Evolutionary conservation across 2,329 filamentous ascomycete genomes (phyloP).

Genomic region (Hypomyces rosellus): DNA sequence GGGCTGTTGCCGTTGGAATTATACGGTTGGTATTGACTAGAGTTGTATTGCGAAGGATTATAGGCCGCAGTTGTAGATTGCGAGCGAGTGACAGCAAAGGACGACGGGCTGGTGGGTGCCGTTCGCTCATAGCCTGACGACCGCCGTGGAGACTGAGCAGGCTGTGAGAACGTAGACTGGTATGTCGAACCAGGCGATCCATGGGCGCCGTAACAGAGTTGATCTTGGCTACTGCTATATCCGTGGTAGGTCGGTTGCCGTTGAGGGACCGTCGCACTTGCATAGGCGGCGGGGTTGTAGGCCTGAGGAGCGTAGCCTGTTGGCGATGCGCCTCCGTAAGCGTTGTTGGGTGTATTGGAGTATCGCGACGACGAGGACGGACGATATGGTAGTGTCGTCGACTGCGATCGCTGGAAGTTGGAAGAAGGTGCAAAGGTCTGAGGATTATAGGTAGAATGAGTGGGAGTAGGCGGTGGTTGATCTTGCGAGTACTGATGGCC

Average conservation of each 20-base stretch:
- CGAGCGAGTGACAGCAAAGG: constrained; percentile 19
- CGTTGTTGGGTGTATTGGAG: constrained; percentile 31
- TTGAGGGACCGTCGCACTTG: constrained; percentile 40
- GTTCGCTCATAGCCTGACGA: constrained; percentile 36
- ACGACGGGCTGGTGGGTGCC: constrained; percentile 29
- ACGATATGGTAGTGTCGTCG: constrained; percentile 45
- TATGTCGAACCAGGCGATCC: constrained; percentile 31
- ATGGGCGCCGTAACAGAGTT: constrained; percentile 33
- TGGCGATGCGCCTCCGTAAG: constrained; percentile 29
- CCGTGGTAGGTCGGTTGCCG: constrained; percentile 46
- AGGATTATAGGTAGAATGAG: constrained; percentile 61
- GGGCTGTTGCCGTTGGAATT: constrained; percentile 34
- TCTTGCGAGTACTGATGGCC: constrained; percentile 43
- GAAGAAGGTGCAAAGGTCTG: constrained; percentile 48
- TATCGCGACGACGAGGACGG: constrained; percentile 33
- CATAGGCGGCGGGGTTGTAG: constrained; percentile 57
- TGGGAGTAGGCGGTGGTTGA: constrained; percentile 37
- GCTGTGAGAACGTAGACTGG: constrained; percentile 15
- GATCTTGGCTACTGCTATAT: constrained; percentile 36
- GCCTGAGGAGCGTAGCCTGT: constrained; percentile 45
- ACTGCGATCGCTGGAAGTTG: constrained; percentile 40
- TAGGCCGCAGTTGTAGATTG: constrained; percentile 27
- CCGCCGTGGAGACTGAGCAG: constrained; percentile 22
- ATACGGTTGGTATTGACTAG: constrained; percentile 29
- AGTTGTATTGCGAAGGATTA: constrained; percentile 28